A percentile compares a stretch with the other conserved stretches of the same genome.
phyloP scores from a whole-genome alignment of 352 stramenopile genomes.

The Pythium dissimile region DNA sequence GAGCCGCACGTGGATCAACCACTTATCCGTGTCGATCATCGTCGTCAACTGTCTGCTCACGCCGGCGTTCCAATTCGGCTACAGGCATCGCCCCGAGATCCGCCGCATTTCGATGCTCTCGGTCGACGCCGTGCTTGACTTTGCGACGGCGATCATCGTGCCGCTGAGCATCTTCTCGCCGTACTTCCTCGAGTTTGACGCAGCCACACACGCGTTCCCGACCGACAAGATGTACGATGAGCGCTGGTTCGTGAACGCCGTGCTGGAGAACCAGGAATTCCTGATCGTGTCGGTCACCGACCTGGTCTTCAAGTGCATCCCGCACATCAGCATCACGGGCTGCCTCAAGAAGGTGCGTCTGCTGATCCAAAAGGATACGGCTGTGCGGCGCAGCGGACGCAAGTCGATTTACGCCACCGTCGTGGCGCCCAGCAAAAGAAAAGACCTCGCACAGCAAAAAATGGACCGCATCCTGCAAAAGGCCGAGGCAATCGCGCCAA shows the following conservation, averaged over 20 bases:
- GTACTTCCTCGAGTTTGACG: slow-evolving; percentile 30
- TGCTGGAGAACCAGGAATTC: slow-evolving; percentile 44
- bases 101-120: slow-evolving; percentile 26
- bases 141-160: slow-evolving; percentile 23
- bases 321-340: slow-evolving; percentile 21
- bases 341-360: slow-evolving; percentile 21
- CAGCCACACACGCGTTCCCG: slow-evolving; percentile 26
- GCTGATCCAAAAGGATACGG: slow-evolving; percentile 18
- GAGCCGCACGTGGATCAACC: slow-evolving; percentile 26
- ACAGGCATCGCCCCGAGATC: slow-evolving; percentile 6
- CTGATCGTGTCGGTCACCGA: slow-evolving; percentile 22
- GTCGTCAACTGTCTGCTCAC: slow-evolving; percentile 28
- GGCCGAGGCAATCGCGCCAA: slow-evolving; percentile 1
- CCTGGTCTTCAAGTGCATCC: slow-evolving; percentile 22
- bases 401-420: background rate
- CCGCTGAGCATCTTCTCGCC: slow-evolving; percentile 35
- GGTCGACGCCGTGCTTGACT: slow-evolving; percentile 28
- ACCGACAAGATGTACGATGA: slow-evolving; percentile 35
- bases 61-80: slow-evolving; percentile 21
- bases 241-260: slow-evolving; percentile 30
- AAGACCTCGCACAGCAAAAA: slow-evolving; percentile 4
- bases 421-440: slow-evolving; percentile 4
- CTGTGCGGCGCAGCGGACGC: background rate
- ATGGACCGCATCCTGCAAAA: slow-evolving; percentile 17
- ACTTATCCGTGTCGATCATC: slow-evolving; percentile 23